phyloP scores from a whole-genome alignment of 208 protist species.

The Phytomonas francai region DNA sequence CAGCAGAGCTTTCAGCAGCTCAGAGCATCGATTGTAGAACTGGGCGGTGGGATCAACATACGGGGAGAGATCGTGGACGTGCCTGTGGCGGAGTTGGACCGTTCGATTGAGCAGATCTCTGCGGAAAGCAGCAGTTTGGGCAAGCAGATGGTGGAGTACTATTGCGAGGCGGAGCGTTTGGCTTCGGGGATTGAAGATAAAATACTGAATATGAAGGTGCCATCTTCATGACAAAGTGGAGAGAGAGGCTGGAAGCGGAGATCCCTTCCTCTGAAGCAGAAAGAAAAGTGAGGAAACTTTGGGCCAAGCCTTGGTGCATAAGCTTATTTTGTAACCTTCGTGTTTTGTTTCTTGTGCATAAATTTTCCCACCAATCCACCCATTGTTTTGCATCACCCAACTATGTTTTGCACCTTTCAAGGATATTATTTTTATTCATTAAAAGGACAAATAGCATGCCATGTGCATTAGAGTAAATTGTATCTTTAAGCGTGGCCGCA shows the following conservation, averaged over 20 bases:
- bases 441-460: neutral
- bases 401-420: neutral
- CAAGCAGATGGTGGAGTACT: conserved; percentile 48
- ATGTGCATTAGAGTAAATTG: conserved; percentile 14
- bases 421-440: neutral
- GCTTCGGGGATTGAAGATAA: conserved; percentile 38
- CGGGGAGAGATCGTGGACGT: conserved; percentile 39
- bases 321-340: neutral
- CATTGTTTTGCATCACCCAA: neutral
- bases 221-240: conserved; percentile 18
- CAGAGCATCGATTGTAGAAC: conserved; percentile 23
- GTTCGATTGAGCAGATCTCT: conserved; percentile 42
- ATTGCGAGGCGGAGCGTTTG: conserved; percentile 58
- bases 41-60: conserved; percentile 37
- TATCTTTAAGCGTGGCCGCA: conserved; percentile 44
- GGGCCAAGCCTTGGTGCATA: neutral
- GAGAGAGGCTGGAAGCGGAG: neutral
- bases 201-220: conserved; percentile 31
- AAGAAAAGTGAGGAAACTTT: neutral
- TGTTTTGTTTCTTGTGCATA: neutral
- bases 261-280: neutral
- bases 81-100: conserved; percentile 44
- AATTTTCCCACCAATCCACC: neutral
- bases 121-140: conserved; percentile 46
- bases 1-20: conserved; percentile 30